Conservation (phyloP, 257 asterid species). For the Nicotiana benthamiana region DNA sequence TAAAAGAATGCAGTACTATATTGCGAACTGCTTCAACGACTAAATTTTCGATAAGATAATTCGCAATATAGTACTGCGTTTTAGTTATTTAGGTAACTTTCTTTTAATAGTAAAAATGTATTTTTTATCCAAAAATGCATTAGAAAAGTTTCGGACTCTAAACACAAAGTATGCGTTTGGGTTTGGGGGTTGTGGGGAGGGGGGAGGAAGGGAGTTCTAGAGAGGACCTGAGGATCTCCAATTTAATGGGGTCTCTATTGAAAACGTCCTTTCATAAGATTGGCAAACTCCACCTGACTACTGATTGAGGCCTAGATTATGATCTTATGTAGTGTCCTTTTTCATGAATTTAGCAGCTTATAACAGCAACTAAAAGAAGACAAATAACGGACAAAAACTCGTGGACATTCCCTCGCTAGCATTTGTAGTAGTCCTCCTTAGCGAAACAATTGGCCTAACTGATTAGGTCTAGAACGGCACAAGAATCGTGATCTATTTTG, state of each 20-base stretch:
- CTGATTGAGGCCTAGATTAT: background rate
- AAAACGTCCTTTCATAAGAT: background rate
- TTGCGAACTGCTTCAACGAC: no score
- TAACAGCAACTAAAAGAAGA: background rate
- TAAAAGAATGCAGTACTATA: no score
- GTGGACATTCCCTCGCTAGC: background rate
- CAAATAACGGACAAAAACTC: background rate
- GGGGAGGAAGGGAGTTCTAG: background rate
- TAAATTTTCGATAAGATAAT: no score
- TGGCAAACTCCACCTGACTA: background rate
- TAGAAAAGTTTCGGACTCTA: no score
- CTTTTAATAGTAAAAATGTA: no score
- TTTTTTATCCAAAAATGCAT: no score
- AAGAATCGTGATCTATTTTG: background rate
- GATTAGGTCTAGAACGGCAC: background rate
- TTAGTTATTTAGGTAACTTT: no score
- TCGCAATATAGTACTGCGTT: no score
- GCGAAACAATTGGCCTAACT: background rate
- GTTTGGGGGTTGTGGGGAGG: no score
- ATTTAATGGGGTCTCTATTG: background rate
- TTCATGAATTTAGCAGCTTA: background rate
- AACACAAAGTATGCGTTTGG: no score
- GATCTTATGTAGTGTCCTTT: background rate
- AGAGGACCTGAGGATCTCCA: background rate
- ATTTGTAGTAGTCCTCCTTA: background rate